phyloP scores from a whole-genome alignment of 495 filamentous ascomycete genomes.

The Neohortaea acidophila region DNA sequence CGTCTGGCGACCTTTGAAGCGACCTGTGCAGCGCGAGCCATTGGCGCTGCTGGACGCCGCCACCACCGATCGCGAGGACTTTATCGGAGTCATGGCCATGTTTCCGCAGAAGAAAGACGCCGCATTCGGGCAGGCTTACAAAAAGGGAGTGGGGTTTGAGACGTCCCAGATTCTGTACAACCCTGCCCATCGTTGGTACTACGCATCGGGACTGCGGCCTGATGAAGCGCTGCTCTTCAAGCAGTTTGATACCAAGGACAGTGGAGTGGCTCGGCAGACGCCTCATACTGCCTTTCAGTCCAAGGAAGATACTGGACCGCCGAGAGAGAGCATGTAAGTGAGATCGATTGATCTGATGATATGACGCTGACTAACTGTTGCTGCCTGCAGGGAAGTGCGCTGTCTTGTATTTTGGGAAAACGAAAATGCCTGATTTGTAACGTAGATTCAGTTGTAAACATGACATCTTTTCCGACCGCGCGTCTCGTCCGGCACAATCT shows the following conservation, averaged over 20 bases:
- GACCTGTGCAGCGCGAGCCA: neutral
- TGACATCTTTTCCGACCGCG: no score
- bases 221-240: slow-evolving; percentile 1
- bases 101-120: slow-evolving; percentile 1
- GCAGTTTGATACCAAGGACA: slow-evolving; percentile 2
- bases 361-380: neutral
- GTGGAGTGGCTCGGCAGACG: neutral
- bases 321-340: slow-evolving; percentile 1
- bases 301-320: neutral
- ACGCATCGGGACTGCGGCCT: neutral
- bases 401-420: slow-evolving; percentile 2
- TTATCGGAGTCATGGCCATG: slow-evolving; percentile 1
- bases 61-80: neutral
- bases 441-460: no score
- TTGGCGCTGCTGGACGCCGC: neutral
- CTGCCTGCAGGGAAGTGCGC: neutral
- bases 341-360: neutral
- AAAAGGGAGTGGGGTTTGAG: neutral
- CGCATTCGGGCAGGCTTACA: neutral
- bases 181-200: neutral
- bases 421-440: neutral
- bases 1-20: slow-evolving; percentile 1
- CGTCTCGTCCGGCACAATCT: no score
- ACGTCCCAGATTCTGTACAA: neutral
- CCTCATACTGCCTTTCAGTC: slow-evolving; percentile 2